These are phyloP conservation scores for Pterulicium gracile DNA, from an alignment of 1,284 basidiomycete species.

Conservation along the genomic window DNA sequence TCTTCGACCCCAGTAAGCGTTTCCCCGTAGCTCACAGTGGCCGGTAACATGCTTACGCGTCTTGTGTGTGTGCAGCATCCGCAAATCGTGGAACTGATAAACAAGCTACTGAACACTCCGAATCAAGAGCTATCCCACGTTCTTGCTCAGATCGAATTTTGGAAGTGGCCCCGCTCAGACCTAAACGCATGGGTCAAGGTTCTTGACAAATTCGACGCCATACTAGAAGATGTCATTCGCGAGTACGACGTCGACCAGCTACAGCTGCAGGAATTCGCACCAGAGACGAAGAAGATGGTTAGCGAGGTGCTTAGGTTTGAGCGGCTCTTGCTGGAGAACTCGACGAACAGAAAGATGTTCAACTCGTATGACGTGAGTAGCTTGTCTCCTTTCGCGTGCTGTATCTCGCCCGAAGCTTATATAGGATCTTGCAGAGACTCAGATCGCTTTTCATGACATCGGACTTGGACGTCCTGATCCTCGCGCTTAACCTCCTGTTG, in stretches of 20 bases:
- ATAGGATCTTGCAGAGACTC: constrained; percentile 51
- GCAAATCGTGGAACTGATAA: constrained; percentile 67
- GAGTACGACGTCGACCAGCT: constrained; percentile 79
- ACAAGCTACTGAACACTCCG: constrained; percentile 49
- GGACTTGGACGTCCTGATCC: constrained; percentile 83
- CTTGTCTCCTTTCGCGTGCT: constrained; percentile 5
- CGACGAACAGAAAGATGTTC: constrained; percentile 96
- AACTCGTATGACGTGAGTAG: constrained; percentile 88
- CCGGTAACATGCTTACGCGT: constrained; percentile 13
- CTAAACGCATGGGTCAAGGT: constrained; percentile 94
- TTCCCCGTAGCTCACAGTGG: constrained; percentile 12
- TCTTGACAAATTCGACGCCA: constrained; percentile 89
- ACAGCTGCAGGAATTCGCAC: constrained; percentile 75
- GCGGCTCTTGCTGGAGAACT: constrained; percentile 89
- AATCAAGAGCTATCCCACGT: constrained; percentile 57
- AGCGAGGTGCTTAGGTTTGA: constrained; percentile 84
- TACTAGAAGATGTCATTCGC: constrained; percentile 75
- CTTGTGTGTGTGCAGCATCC: constrained; percentile 41
- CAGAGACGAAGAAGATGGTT: constrained; percentile 66
- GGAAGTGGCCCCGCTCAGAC: constrained; percentile 96
- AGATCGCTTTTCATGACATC: constrained; percentile 83
- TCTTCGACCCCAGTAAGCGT: constrained; percentile 53
- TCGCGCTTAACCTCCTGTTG: constrained; percentile 78
- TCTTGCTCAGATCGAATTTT: constrained; percentile 58
- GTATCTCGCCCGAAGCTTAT: constrained; percentile 10